These are phyloP conservation scores for Citrullus colocynthis DNA, from an alignment of 306 rosid species.

Conservation along the genomic window DNA sequence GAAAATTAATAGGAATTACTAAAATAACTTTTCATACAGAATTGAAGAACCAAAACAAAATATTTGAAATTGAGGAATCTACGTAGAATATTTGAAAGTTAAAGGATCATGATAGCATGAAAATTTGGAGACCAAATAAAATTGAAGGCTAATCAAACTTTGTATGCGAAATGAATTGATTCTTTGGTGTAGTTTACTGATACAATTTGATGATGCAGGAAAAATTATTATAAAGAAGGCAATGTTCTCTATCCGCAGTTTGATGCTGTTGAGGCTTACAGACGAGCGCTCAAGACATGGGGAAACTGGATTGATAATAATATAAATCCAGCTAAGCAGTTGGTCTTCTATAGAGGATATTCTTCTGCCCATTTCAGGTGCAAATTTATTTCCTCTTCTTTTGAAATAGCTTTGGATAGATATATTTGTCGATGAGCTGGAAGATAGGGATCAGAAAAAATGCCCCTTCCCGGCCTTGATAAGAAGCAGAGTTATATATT, in stretches of 20 bases:
- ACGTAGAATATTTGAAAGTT: background rate
- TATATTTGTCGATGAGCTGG: background rate
- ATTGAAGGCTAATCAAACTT: background rate
- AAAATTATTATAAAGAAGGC: conserved; percentile 80
- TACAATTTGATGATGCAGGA: conserved; percentile 31
- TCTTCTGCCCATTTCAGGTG: conserved; percentile 94
- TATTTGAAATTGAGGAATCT: background rate
- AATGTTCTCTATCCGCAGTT: conserved; percentile 60
- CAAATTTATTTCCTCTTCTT: background rate
- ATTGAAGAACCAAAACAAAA: background rate
- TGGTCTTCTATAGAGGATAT: conserved; percentile 86
- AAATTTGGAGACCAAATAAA: background rate
- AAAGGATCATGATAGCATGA: background rate
- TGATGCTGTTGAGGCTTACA: conserved; percentile 71
- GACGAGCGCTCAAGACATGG: conserved; percentile 77
- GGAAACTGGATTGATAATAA: conserved; percentile 65
- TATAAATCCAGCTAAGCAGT: conserved; percentile 55
- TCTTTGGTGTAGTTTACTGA: background rate
- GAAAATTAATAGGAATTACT: background rate
- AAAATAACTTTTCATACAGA: background rate
- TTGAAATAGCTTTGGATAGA: background rate
- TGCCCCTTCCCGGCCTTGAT: too few species aligned
- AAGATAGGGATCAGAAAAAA: background rate
- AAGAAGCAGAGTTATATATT: too few species aligned
- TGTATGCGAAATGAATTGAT: background rate